phyloP scores from a whole-genome alignment of 352 stramenopile genomes.

The Globisporangium sylvaticum region DNA sequence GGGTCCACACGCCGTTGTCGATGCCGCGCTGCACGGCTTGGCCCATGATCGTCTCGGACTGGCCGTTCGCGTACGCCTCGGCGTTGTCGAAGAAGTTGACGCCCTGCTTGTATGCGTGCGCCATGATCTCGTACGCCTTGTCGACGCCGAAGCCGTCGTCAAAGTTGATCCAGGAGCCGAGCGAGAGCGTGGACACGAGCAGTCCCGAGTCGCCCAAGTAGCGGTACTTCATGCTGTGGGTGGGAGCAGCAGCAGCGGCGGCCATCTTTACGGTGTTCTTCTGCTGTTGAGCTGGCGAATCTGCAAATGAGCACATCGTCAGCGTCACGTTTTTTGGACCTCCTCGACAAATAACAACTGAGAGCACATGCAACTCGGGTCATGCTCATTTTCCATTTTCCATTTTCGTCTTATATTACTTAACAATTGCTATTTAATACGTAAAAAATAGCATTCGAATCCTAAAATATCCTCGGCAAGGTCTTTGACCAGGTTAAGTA shows the following conservation, averaged over 20 bases:
- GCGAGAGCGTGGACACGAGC: conserved; percentile 35
- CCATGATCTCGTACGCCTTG: conserved; percentile 30
- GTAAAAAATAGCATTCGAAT: too few relatives aligned
- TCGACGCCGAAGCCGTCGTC: conserved; percentile 15
- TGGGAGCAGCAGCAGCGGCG: not conserved
- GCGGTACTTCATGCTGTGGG: conserved; percentile 11
- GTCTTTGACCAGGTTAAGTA: too few relatives aligned
- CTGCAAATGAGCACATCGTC: not conserved
- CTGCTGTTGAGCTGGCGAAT: not conserved
- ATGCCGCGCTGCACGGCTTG: conserved; percentile 23
- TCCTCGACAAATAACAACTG: too few relatives aligned
- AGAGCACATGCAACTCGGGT: too few relatives aligned
- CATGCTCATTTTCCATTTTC: too few relatives aligned
- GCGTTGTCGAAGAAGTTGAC: conserved; percentile 63
- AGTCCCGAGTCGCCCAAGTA: conserved; percentile 28
- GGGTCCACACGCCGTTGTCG: conserved; percentile 15
- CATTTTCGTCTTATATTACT: too few relatives aligned
- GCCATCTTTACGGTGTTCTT: not conserved
- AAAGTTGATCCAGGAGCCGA: conserved; percentile 30
- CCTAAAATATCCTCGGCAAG: too few relatives aligned
- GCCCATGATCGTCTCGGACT: conserved; percentile 33
- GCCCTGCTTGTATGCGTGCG: conserved; percentile 27
- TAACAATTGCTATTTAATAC: too few relatives aligned
- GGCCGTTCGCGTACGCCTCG: conserved; percentile 29
- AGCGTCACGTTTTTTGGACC: too few relatives aligned